Evolutionary conservation across 345 rosid species (phyloP), one percentile per base, ranked within the genome.

Genomic region (Hypericum perforatum): DNA sequence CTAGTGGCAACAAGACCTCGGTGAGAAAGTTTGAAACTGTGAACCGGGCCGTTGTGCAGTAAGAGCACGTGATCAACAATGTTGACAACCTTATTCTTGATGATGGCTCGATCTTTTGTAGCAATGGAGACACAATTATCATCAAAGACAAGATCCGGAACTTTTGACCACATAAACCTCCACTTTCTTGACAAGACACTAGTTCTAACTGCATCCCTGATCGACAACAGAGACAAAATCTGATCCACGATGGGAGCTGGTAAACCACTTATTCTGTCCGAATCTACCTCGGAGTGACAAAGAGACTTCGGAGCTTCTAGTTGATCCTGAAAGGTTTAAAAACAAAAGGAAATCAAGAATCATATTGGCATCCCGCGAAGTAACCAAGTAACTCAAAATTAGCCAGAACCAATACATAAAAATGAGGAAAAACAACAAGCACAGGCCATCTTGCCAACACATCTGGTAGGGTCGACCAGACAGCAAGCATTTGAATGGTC

Each of bases 11-110:
- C 54, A 66, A 78, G 86, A 53, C 80, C 91, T 41, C 79, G 75
- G 61, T 80, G 86, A 59, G 86, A 83, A 45, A 83, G 86, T 60
- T 78, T 78, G 63, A 83, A 80, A 72, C 74, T 83, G 63, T 69
- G 57, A 52, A 78, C 61, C 0, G 86, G 78, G 44, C 84, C 84
- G 13, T 41, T 69, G 51, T 80, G 91, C 53, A 78, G 86, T 60
- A 80, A 67, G 61, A 83, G 86, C 11, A 83, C 82, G 65, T 76
- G 81, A 60, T 83, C 79, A 55, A 83, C 70, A 43, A 80, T 60
- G 60, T 60, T 78, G 44, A 80, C 72, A 8, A 83, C 71, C 70
- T 78, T 76, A 47, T 65, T 63, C 69, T 74, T 83, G 49, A 72
- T 22, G 7, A 58, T 37, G 11, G 63, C 52, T 63, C 67, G 86